Evolutionary conservation across 768 basidiomycete species (phyloP), one percentile per base, ranked within the genome.

Genomic region (Kwoniella botswanensis): DNA sequence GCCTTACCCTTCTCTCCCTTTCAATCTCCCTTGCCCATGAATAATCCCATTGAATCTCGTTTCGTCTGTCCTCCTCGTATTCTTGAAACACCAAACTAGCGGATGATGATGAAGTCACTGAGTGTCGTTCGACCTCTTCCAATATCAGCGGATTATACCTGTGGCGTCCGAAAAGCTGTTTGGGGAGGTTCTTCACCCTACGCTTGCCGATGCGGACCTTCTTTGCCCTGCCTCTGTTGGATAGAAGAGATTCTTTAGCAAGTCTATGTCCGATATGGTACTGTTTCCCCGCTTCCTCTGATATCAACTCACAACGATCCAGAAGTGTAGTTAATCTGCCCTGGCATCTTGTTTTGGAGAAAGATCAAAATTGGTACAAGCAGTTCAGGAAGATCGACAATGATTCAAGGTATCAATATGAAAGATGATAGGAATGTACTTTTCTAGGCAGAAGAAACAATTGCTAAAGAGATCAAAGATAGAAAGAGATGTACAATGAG

Each of bases 291-390:
- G 35, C 35, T 0, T 9, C 6, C 35, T 35, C 35, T 35, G 35
- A 35, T 35, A 35, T 7, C 6, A 35, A 63, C 62, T 63, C 22
- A 63, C 62, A 63, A 35, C 0, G 62, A 63, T 13, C 62, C 26
- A 52, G 62, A 63, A 13, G 50, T 50, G 26, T 63, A 63, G 44
- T 52, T 63, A 21, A 63, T 50, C 29, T 44, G 21, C 7, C 43
- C 62, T 21, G 62, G 22, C 62, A 63, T 50, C 12, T 43, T 35
- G 26, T 52, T 21, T 17, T 5, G 17, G 15, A 15, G 21, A 13
- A 52, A 52, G 35, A 35, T 35, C 35, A 35, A 35, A 6, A 35
- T 1, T 35, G 6, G 35, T 35, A 35, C 35, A 35, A 35, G 35
- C 6, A 35, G 0, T 52, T 52, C 50, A 52, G 21, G 50, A 52